Base-by-base conservation (phyloP, 768 basidiomycete genomes). In the Lentinus tigrinus region DNA sequence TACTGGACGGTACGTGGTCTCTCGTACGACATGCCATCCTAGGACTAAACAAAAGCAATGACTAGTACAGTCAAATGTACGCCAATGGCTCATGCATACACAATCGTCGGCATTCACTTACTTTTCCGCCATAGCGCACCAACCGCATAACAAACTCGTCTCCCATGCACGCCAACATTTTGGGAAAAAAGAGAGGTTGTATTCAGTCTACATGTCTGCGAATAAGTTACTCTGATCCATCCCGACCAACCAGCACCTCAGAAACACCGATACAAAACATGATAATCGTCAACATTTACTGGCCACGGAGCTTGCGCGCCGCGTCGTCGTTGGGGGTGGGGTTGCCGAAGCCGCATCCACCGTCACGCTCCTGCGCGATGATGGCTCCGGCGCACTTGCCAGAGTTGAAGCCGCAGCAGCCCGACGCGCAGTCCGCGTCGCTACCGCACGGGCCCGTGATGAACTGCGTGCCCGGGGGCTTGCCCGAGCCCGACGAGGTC, bases 371-470 rank as follows among this genome's bases (percentile, higher is more conserved):
- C 56, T 66, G 67, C 5, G 67, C 65, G 58, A 68, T 64, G 58
- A 43, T 60, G 31, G 67, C 54, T 42, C 67, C 67, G 8, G 67
- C 67, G 58, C 67, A 68, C 61, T 66, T 66, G 55, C 67, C 67
- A 31, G 44, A 55, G 26, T 52, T 54, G 63, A 68, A 68, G 28
- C 61, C 67, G 40, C 67, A 68, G 67, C 67, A 68, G 38, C 63
- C 63, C n/a, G 61, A 61, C 43, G 61, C 61, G 58, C 67, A 68
- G 34, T 63, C 67, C 10, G 63, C 58, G 65, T 68, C 67, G 47
- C 27, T 16, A 9, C 50, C 44, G 57, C 67, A 68, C 4, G 54
- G 26, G 38, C 53, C 59, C 53, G 65, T 66, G 58, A 62, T 54
- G 56, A 62, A 62, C 56, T 58, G 51, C 28, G 46, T 62, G 54